Evolutionary conservation across 2,329 filamentous ascomycete species (phyloP).

Genomic region (Colletotrichum godetiae): DNA sequence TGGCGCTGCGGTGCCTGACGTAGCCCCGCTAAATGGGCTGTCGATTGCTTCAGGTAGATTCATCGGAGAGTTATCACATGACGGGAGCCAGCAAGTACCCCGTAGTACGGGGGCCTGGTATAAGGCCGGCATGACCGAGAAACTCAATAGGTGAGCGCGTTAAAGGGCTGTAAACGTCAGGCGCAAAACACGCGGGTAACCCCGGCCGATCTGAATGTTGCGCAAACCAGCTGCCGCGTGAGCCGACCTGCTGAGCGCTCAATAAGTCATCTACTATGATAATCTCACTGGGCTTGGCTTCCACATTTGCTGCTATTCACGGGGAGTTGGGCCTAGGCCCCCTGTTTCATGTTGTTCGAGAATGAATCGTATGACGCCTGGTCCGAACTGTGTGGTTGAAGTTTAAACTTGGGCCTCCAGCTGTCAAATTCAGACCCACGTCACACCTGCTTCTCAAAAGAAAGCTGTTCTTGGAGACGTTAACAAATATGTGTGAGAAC

Average conservation of each 20-base stretch:
- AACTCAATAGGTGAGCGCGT: background rate
- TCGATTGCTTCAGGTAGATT: conserved; percentile 22
- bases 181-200: background rate
- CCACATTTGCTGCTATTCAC: background rate
- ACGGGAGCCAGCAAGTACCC: background rate
- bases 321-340: background rate
- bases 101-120: background rate
- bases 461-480: background rate
- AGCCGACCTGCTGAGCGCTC: background rate
- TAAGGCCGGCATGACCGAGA: background rate
- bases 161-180: background rate
- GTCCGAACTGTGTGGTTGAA: background rate
- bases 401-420: background rate
- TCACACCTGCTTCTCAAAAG: background rate
- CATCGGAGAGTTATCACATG: background rate
- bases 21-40: background rate
- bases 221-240: background rate
- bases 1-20: background rate
- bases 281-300: background rate
- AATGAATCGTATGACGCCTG: background rate
- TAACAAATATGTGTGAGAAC: background rate
- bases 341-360: conserved; percentile 14
- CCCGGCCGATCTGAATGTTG: background rate
- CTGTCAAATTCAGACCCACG: background rate
- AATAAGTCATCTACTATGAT: background rate